phyloP scores from a whole-genome alignment of 495 filamentous ascomycete genomes.

The Pyrenopolyporus hunteri region DNA sequence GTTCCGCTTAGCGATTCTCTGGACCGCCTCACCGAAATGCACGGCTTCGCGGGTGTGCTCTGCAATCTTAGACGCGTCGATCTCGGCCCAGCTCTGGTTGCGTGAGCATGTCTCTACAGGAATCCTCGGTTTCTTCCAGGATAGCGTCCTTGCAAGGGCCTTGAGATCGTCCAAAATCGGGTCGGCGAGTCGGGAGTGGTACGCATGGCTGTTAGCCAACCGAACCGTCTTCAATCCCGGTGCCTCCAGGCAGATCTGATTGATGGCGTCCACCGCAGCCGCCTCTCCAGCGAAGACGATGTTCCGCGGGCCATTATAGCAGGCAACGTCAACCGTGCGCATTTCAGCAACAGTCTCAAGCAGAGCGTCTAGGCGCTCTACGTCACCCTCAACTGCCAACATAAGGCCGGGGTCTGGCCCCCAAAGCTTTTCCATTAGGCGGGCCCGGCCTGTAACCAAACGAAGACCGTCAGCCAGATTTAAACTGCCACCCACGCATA shows the following conservation, averaged over 20 bases:
- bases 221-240: slow-evolving; percentile 20
- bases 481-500: slow-evolving; percentile 41
- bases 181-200: slow-evolving; percentile 52
- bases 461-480: slow-evolving; percentile 41
- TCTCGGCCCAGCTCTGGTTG: slow-evolving; percentile 1
- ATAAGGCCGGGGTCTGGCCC: slow-evolving; percentile 57
- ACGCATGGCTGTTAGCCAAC: slow-evolving; percentile 51
- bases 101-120: slow-evolving; percentile 44
- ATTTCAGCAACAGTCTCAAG: slow-evolving; percentile 5
- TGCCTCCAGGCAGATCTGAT: slow-evolving; percentile 18
- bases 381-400: slow-evolving; percentile 44
- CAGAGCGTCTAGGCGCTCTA: not conserved
- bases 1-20: slow-evolving; percentile 35
- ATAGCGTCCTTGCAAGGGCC: slow-evolving; percentile 32
- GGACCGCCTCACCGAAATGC: slow-evolving; percentile 43
- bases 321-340: slow-evolving; percentile 39
- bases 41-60: slow-evolving; percentile 45
- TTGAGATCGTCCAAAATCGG: slow-evolving; percentile 42
- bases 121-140: slow-evolving; percentile 39
- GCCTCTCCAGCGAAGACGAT: slow-evolving; percentile 43
- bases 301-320: slow-evolving; percentile 48
- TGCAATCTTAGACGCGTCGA: slow-evolving; percentile 17
- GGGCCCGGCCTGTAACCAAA: slow-evolving; percentile 52
- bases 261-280: slow-evolving; percentile 28
- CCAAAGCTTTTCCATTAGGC: slow-evolving; percentile 54